A percentile compares a stretch with the other conserved stretches of the same genome.
phyloP scores from a whole-genome alignment of 345 rosid species.

The Odontarrhena argentea region DNA sequence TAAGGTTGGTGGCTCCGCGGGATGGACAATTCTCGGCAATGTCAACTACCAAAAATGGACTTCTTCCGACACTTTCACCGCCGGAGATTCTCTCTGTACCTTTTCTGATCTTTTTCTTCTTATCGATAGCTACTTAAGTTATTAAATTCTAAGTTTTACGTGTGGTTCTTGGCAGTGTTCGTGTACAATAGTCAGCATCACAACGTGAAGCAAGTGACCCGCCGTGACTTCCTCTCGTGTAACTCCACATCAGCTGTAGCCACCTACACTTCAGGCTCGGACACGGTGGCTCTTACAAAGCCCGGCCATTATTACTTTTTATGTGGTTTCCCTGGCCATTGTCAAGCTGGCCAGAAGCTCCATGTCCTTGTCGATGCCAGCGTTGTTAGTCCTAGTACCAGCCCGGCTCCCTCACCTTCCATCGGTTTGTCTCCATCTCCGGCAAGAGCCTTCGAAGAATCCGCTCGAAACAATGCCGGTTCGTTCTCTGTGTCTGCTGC shows the following conservation, averaged over 20 bases:
- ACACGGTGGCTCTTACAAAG: conserved; percentile 27
- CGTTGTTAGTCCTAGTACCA: background rate
- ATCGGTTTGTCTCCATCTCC: conserved; percentile 20
- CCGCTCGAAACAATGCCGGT: conserved; percentile 19
- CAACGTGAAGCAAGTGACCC: conserved; percentile 43
- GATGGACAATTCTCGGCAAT: conserved; percentile 37
- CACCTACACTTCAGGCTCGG: conserved; percentile 39
- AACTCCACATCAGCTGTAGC: conserved; percentile 28
- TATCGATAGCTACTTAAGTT: background rate
- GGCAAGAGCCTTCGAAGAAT: conserved; percentile 6
- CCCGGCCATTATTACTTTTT: conserved; percentile 40
- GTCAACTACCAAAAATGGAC: conserved; percentile 37
- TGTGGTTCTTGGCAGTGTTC: conserved; percentile 32
- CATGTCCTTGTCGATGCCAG: conserved; percentile 21
- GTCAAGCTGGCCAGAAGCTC: conserved; percentile 43
- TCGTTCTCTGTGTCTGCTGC: background rate
- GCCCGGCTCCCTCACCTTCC: background rate
- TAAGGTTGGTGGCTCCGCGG: conserved; percentile 37
- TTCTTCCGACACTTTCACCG: conserved; percentile 14
- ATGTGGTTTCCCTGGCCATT: conserved; percentile 42
- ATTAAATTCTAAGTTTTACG: background rate
- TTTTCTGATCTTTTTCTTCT: background rate
- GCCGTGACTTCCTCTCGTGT: conserved; percentile 34
- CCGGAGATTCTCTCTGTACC: conserved; percentile 33
- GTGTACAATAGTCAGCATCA: conserved; percentile 37